Evolutionary conservation across 2,329 filamentous ascomycete species (phyloP).

Genomic region (Lecanosticta acicola): DNA sequence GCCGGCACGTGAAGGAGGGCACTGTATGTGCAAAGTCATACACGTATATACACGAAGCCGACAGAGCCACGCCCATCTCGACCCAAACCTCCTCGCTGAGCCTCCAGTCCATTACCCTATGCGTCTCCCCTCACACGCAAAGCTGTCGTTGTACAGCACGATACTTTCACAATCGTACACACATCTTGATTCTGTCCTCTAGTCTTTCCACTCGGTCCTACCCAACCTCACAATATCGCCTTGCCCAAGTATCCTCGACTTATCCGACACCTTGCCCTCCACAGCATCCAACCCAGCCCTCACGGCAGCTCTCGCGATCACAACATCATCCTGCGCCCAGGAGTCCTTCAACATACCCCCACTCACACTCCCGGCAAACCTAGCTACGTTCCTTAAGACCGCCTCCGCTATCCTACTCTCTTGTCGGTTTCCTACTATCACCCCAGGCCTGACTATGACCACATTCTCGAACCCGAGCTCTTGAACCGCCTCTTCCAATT

Average conservation of each 20-base stretch:
- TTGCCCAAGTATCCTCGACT: constrained; percentile 57
- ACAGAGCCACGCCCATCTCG: too few species aligned
- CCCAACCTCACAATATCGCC: constrained; percentile 63
- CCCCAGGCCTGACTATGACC: constrained; percentile 66
- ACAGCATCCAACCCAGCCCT: constrained; percentile 48
- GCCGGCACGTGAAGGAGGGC: too few species aligned
- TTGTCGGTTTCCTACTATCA: constrained; percentile 68
- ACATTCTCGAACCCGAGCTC: constrained; percentile 69
- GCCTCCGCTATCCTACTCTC: constrained; percentile 53
- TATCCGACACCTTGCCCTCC: constrained; percentile 52
- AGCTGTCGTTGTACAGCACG: too few species aligned
- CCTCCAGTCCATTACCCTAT: too few species aligned
- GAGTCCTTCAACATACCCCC: constrained; percentile 52
- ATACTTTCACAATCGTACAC: too few species aligned
- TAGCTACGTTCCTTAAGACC: constrained; percentile 51
- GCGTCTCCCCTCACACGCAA: too few species aligned
- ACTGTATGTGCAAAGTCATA: too few species aligned
- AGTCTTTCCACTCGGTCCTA: constrained; percentile 45
- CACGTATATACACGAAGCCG: too few species aligned
- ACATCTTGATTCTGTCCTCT: too few species aligned
- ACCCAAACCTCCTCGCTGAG: too few species aligned
- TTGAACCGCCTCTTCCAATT: constrained; percentile 73
- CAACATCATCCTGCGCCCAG: constrained; percentile 67
- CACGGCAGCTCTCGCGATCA: constrained; percentile 65
- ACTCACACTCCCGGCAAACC: constrained; percentile 50